Evolutionary conservation across 1,284 basidiomycete genomes (phyloP).

Genomic region (Kalmanozyma brasiliensis): DNA sequence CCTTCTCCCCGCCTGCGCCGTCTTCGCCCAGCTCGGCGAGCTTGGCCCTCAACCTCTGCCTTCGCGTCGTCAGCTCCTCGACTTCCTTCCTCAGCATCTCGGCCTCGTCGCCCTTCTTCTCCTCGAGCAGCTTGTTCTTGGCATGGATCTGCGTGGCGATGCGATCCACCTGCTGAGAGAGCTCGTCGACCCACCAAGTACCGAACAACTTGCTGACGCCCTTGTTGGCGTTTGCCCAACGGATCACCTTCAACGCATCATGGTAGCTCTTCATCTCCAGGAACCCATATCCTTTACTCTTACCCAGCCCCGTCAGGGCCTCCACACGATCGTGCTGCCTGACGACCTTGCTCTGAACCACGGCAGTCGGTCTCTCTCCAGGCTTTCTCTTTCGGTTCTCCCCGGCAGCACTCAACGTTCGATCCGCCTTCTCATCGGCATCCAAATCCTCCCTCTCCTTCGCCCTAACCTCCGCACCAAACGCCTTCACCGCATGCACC

Average conservation of each 20-base stretch:
- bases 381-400: conserved; percentile 66
- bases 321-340: conserved; percentile 87
- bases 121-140: conserved; percentile 31
- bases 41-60: conserved; percentile 51
- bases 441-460: conserved; percentile 76
- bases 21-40: conserved; percentile 47
- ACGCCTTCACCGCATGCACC: conserved; percentile 80
- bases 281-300: conserved; percentile 94
- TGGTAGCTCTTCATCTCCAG: conserved; percentile 87
- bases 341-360: conserved; percentile 86
- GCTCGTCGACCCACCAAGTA: conserved; percentile 62
- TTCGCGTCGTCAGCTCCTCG: conserved; percentile 44
- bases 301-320: conserved; percentile 82
- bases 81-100: conserved; percentile 20
- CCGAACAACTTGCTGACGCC: conserved; percentile 43
- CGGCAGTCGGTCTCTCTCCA: conserved; percentile 73
- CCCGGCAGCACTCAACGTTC: conserved; percentile 32
- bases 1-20: conserved; percentile 42
- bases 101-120: conserved; percentile 28
- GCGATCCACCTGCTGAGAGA: conserved; percentile 39
- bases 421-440: conserved; percentile 77
- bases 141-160: conserved; percentile 45
- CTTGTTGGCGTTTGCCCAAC: conserved; percentile 91
- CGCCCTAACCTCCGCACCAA: conserved; percentile 80
- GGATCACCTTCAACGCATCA: conserved; percentile 87